These are phyloP conservation scores for Ilyonectria mors-panacis DNA, from an alignment of 2,329 filamentous ascomycete genomes.

Conservation along the genomic window DNA sequence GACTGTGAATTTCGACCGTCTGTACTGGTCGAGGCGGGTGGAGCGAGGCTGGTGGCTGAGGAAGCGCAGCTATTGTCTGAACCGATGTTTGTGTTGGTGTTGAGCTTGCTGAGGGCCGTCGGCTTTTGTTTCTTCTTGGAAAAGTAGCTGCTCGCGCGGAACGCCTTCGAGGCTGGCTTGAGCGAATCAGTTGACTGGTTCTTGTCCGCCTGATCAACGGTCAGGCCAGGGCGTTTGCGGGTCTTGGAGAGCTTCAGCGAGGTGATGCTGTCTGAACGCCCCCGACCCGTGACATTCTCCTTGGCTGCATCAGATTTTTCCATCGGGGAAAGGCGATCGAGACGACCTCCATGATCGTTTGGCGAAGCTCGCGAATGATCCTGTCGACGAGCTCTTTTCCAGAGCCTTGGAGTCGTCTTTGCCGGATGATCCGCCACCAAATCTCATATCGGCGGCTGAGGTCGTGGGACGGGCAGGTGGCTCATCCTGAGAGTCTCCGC, in stretches of 20 bases:
- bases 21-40: conserved; percentile 57
- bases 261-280: conserved; percentile 43
- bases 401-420: conserved; percentile 46
- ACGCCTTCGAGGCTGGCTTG: conserved; percentile 55
- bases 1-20: conserved; percentile 57
- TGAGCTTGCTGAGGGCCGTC: conserved; percentile 58
- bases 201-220: conserved; percentile 45
- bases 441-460: conserved; percentile 43
- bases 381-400: conserved; percentile 57
- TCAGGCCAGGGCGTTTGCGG: conserved; percentile 49
- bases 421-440: conserved; percentile 34
- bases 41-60: conserved; percentile 62
- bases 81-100: conserved; percentile 50
- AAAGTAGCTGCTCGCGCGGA: conserved; percentile 65
- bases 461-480: conserved; percentile 47
- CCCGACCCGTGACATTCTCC: conserved; percentile 43
- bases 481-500: conserved; percentile 45
- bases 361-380: conserved; percentile 66
- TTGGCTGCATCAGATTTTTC: conserved; percentile 46
- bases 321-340: conserved; percentile 64
- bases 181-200: conserved; percentile 52
- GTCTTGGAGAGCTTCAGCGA: conserved; percentile 46
- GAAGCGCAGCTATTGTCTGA: conserved; percentile 63
- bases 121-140: conserved; percentile 64
- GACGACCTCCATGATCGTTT: conserved; percentile 68